Evolutionary conservation across 371 early-diverging fungal genomes (phyloP), one percentile per base, ranked within the genome.

Genomic region (Blakeslea trispora): DNA sequence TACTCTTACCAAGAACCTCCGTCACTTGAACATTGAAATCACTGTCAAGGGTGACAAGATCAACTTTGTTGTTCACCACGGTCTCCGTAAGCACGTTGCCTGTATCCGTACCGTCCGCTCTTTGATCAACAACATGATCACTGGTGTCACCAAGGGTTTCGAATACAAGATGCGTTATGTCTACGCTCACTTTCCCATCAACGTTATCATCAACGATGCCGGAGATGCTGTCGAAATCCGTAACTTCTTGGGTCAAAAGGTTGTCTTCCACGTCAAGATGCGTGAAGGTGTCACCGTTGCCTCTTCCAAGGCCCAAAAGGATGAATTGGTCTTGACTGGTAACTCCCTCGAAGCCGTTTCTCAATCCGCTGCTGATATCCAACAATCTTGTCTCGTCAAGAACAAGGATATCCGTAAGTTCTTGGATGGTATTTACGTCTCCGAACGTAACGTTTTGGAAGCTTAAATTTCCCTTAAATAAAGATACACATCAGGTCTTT

Each of bases 141-240:
- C 81, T 61, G 99, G 99, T 82, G 99, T 98, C 67, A 98, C 98
- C 77, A 94, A 94, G 83, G 99, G 99, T 55, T 99, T 91, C 91
- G 86, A 92, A 81, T 99, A 99, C 92, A 97, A 95, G 88, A 90
- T 99, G 94, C 98, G 99, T 70, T 97, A 94, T 70, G 99, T 97
- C 52, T 98, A 98, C 71, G 98, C 99, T 61, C 99, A 99, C 85
- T 99, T 99, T 84, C 99, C 99, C 80, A 99, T 99, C 88, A 96
- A 95, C 84, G 92, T 94, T 63, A 93, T 91, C 76, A 90, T 99
- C 60, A 77, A 83, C 62, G 89, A 94, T 63, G 83, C 82, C 64
- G 90, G 88, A 51, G 87, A 89, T 69, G 77, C 74, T 24, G 90
- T 97, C 45, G 98, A 98, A 82, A 94, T 99, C 81, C 95, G 99